These are phyloP conservation scores for Sisymbrium altissimum DNA, from an alignment of 345 rosid species.

Conservation along the genomic window DNA sequence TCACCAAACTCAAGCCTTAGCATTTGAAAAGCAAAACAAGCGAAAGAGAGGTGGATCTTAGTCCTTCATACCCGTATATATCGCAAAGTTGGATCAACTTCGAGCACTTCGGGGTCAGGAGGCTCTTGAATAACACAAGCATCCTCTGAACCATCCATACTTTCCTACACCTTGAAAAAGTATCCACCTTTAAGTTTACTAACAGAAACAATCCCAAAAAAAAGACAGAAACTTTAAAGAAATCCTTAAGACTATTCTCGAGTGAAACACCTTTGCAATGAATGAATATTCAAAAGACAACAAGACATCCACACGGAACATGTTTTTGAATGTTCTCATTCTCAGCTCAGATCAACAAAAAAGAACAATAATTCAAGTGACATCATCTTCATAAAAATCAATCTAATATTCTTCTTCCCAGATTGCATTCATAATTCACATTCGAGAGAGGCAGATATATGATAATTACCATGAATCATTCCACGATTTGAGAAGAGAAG, in stretches of 20 bases:
- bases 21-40: background rate
- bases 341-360: constrained; percentile 6
- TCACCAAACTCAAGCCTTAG: background rate
- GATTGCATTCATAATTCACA: background rate
- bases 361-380: background rate
- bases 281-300: constrained; percentile 5
- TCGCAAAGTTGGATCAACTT: constrained; percentile 62
- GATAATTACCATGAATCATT: background rate
- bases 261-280: background rate
- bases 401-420: constrained; percentile 1
- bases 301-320: background rate
- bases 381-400: background rate
- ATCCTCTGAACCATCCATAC: constrained; percentile 44
- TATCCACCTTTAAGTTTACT: constrained; percentile 4
- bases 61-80: constrained; percentile 49
- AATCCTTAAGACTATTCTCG: background rate
- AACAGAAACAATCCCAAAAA: background rate
- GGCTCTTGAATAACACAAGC: constrained; percentile 44
- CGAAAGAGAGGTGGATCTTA: background rate
- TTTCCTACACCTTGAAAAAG: constrained; percentile 23
- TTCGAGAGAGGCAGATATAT: background rate
- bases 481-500: background rate
- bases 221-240: background rate
- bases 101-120: constrained; percentile 60
- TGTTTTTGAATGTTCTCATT: background rate